Evolutionary conservation across 331 rosid species (phyloP), one percentile per base, ranked within the genome.

Genomic region (Dryas integrifolia): DNA sequence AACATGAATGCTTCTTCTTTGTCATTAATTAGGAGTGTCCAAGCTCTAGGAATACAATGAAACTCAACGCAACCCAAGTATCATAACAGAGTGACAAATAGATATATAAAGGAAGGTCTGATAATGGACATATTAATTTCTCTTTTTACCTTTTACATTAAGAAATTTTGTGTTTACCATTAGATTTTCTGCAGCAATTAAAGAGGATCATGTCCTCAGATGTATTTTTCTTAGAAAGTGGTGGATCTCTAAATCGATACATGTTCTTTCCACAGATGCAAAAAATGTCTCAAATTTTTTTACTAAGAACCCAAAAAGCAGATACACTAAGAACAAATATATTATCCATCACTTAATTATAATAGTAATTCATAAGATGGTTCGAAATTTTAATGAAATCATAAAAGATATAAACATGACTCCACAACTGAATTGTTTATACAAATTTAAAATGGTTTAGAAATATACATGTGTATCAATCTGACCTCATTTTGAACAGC

Each of bases 21-120:
- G 88, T 84, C 89, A 8, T 59, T 88, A 74, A 70, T 89, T 66
- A 88, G 51, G 84, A 86, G 97, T 72, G 89, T 94, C 77, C 97
- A 94, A 84, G 96, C 95, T 80, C 86, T 94, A n/a, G 98, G 98
- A 63, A 91, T 94, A 75, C 96, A 89, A 74, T 94, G 87, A 89
- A 71, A 66, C 66, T 50, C 76, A 21, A 21, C 12, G 46, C 76
- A 21, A 21, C 12, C 8, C 56, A 53, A 12, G 50, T 1, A 18
- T 50, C n/a, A 44, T 38, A 63, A 67, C 5, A 26, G 75, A 69
- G 49, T 6, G 70, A 52, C 38, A 45, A 4, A 53, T 45, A 45
- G 68, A 74, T 55, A 47, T 48, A 58, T 50, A 61, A 5, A 40
- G 69, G 5, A 69, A n/a, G 63, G 40, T 69, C 13, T 40, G 26